Percentiles rank a stretch among this genome's conserved stretches.
Conservation (phyloP, 78 protist genomes). For the Dictyostelium firmibasis region DNA sequence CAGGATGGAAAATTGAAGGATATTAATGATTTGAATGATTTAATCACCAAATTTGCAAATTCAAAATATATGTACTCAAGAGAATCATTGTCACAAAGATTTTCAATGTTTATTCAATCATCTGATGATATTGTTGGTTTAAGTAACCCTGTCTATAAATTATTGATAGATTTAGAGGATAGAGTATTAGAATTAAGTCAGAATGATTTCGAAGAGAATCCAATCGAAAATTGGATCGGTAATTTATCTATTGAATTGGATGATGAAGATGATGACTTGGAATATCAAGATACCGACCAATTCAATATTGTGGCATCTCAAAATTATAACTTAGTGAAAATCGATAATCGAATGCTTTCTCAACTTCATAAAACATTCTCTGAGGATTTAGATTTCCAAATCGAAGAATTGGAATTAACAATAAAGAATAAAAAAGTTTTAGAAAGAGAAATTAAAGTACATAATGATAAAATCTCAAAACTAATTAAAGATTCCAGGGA, state of each 20-base stretch:
- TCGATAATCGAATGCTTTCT: not conserved
- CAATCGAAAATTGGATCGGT: constrained; percentile 30
- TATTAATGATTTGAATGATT: not conserved
- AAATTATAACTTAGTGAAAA: not conserved
- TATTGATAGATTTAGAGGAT: constrained; percentile 24
- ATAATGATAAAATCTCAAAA: not conserved
- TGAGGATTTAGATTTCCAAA: constrained; percentile 22
- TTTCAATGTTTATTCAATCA: not conserved
- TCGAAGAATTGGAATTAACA: not conserved
- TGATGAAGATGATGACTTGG: constrained; percentile 21
- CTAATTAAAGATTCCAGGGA: not conserved
- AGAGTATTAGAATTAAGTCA: not conserved
- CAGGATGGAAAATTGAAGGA: not conserved
- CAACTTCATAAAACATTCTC: constrained; percentile 42
- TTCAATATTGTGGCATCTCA: constrained; percentile 29
- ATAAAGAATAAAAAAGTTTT: constrained; percentile 26
- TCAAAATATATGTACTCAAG: constrained; percentile 7
- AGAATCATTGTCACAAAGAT: not conserved
- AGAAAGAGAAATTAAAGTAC: constrained; percentile 18
- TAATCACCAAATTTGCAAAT: not conserved
- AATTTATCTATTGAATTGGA: constrained; percentile 4
- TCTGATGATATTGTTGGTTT: not conserved
- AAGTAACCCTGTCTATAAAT: constrained; percentile 3
- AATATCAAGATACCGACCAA: not conserved
- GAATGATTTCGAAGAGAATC: not conserved